phyloP scores from a whole-genome alignment of 345 rosid species.

The Brassica cretica region DNA sequence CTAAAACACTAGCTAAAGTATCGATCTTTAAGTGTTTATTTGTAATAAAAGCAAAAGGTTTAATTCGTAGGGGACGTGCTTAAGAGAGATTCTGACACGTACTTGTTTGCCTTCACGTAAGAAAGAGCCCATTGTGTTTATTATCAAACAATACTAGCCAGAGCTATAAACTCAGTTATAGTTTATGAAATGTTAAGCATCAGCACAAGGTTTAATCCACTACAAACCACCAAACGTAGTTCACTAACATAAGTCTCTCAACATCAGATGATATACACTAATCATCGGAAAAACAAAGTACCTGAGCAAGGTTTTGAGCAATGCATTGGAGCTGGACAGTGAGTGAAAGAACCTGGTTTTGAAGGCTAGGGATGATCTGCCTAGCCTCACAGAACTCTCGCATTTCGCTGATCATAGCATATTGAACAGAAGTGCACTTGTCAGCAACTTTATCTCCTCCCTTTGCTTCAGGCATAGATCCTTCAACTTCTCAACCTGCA shows the following conservation, averaged over 20 bases:
- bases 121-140: not conserved
- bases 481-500: slow-evolving; percentile 87
- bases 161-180: not conserved
- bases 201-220: not conserved
- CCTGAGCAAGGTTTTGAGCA: not conserved
- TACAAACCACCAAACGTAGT: not conserved
- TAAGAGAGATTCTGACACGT: not conserved
- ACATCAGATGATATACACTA: not conserved
- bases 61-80: not conserved
- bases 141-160: not conserved
- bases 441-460: slow-evolving; percentile 72
- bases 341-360: not conserved
- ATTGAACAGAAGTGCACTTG: not conserved
- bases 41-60: not conserved
- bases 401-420: not conserved
- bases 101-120: not conserved
- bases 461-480: slow-evolving; percentile 86
- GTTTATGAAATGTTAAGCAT: not conserved
- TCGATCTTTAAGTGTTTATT: not conserved
- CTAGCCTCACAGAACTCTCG: no score
- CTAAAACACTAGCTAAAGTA: not conserved
- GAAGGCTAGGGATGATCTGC: not conserved
- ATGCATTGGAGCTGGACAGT: not conserved
- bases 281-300: not conserved
- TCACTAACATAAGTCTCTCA: not conserved